Conservation (phyloP, 192 early-diverging fungal genomes). For the Mortierella antarctica region DNA sequence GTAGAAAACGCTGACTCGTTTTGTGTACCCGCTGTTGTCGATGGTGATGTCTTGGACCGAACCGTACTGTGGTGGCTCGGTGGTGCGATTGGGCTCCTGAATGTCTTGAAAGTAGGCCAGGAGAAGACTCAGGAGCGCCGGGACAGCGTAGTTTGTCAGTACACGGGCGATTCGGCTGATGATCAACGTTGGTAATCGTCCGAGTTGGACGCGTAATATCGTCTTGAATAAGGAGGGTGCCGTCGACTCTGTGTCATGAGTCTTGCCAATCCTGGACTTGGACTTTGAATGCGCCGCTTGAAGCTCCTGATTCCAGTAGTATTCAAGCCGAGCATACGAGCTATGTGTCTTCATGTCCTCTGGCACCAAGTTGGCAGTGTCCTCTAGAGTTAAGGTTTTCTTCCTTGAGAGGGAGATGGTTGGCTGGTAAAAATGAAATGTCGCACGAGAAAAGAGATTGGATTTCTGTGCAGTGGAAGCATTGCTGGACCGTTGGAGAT, state of each 20-base stretch:
- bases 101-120: slow-evolving; percentile 29
- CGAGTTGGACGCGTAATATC: not conserved
- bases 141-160: slow-evolving; percentile 1
- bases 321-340: not conserved
- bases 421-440: slow-evolving; percentile 19
- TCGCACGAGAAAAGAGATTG: slow-evolving; percentile 22
- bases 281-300: not conserved
- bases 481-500: slow-evolving; percentile 14
- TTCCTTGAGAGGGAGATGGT: slow-evolving; percentile 8
- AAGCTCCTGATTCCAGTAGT: not conserved
- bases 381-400: slow-evolving; percentile 1
- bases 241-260: not conserved
- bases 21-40: not conserved
- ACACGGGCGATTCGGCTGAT: not conserved
- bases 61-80: too few species aligned
- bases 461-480: slow-evolving; percentile 13
- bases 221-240: slow-evolving; percentile 11
- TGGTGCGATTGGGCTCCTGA: not conserved
- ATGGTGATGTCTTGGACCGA: too few species aligned
- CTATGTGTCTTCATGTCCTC: not conserved
- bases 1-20: slow-evolving; percentile 43
- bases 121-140: slow-evolving; percentile 22
- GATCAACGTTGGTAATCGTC: slow-evolving; percentile 1
- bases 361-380: slow-evolving; percentile 18
- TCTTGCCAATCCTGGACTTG: not conserved